Evolutionary conservation across 139 green algal species (phyloP), one percentile per base, ranked within the genome.

Genomic region (Eudorina sp.): DNA sequence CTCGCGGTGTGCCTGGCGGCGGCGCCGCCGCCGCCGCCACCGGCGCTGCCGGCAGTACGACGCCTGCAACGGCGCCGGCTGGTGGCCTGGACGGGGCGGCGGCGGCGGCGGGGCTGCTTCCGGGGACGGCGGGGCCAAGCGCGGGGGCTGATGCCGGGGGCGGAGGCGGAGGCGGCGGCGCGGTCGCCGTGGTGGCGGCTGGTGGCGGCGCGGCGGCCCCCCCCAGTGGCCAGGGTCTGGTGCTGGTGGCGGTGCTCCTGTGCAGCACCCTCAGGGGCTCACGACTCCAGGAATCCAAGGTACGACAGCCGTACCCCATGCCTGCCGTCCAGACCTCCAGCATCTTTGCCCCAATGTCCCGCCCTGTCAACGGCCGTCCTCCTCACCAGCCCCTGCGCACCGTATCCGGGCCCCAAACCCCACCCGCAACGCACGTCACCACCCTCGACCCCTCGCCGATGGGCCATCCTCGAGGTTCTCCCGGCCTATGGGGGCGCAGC

Each of bases 181-280:
- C 62, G 62, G 16, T 29, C 18, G 72, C 29, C 41, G 29, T 34
- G 43, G 55, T 18, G 31, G 64, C 51, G 19, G 53, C 51, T 85
- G 76, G 3, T 75, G 66, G 96, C 96, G 53, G 95, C 97, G 83
- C 97, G 97, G 51, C 31, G 3, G 62, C n/a, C 5, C n/a, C 43
- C 82, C 92, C 62, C 77, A 97, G 38, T 38, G 84, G 83, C 25
- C 79, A 94, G 3, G 94, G 95, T 70, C 92, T 97, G 92, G 91
- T 95, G 70, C 85, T 98, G 82, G 40, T 99, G 14, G 89, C 92
- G 9, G 93, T 94, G 79, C 90, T 99, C 83, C 89, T 99, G 68
- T 99, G 97, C 92, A 93, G 93, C 16, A 88, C 96, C 45, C 84
- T 99, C 53, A 87, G 97, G 19, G 95, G 96, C 19, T 88, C 92